phyloP scores from a whole-genome alignment of 2,329 filamentous ascomycete genomes.

The Thermomyces lanuginosus region DNA sequence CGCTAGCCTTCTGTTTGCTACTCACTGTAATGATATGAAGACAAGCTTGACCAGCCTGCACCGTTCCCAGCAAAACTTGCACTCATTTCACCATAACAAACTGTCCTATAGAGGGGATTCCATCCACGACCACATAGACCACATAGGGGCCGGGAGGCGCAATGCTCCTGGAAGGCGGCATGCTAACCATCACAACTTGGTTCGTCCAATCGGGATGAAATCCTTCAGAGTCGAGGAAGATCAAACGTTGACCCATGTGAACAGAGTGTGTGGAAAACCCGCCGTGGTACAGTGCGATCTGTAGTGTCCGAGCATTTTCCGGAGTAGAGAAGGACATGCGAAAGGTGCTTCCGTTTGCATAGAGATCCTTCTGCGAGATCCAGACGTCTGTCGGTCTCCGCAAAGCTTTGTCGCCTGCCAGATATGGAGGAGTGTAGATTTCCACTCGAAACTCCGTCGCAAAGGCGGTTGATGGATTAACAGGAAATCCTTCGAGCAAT shows the following conservation, averaged over 20 bases:
- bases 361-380: conserved; percentile 30
- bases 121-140: conserved; percentile 42
- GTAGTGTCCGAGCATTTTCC: conserved; percentile 27
- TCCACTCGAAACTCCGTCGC: conserved; percentile 47
- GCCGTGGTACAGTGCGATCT: conserved; percentile 40
- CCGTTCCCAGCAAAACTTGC: neutral
- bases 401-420: conserved; percentile 34
- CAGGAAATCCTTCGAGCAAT: conserved; percentile 28
- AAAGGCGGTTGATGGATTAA: conserved; percentile 29
- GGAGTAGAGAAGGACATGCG: conserved; percentile 33
- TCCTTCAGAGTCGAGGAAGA: conserved; percentile 35
- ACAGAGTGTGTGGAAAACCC: conserved; percentile 46
- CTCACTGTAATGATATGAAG: no score
- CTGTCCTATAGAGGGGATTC: conserved; percentile 37
- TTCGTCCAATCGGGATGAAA: conserved; percentile 31
- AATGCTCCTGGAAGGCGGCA: conserved; percentile 39
- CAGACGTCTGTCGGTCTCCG: conserved; percentile 33
- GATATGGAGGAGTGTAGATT: conserved; percentile 45
- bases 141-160: conserved; percentile 46
- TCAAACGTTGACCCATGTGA: conserved; percentile 46
- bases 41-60: no score
- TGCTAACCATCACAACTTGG: conserved; percentile 33
- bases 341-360: conserved; percentile 30
- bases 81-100: conserved; percentile 25
- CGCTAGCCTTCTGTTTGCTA: neutral